These are phyloP conservation scores for Anisodus acutangulus DNA, from an alignment of 257 asterid species.

Conservation along the genomic window DNA sequence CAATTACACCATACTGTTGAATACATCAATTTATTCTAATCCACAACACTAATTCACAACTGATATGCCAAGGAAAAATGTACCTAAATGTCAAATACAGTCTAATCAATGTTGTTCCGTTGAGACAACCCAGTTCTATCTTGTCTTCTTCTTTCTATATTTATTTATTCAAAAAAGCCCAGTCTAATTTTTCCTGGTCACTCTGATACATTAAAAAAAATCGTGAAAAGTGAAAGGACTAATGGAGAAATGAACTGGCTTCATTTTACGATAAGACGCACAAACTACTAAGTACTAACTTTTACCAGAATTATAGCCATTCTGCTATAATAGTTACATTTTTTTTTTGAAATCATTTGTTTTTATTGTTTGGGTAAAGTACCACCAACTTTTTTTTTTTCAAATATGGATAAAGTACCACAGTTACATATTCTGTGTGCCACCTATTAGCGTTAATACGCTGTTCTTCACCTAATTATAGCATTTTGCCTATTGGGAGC, in stretches of 20 bases:
- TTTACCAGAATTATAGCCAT: neutral
- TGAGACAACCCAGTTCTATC: neutral
- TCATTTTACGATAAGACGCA: neutral
- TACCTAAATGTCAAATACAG: neutral
- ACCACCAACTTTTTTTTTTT: neutral
- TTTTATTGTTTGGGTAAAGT: neutral
- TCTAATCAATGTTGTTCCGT: neutral
- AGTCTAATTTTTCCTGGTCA: neutral
- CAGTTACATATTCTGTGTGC: neutral
- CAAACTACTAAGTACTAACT: neutral
- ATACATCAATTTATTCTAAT: neutral
- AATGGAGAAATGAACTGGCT: neutral
- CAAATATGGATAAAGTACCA: neutral
- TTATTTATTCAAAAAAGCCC: neutral
- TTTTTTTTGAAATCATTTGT: neutral
- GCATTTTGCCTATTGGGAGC: neutral
- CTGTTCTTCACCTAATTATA: neutral
- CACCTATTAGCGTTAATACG: neutral
- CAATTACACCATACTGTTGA: neutral
- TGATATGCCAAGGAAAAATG: conserved; percentile 21
- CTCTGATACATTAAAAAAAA: neutral
- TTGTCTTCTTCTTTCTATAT: neutral
- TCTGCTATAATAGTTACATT: neutral
- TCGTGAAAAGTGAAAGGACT: conserved; percentile 11
- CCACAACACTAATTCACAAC: neutral